A percentile compares a stretch with the other conserved stretches of the same genome.
Conservation (phyloP, 768 basidiomycete genomes). For the Boletus fagicola region DNA sequence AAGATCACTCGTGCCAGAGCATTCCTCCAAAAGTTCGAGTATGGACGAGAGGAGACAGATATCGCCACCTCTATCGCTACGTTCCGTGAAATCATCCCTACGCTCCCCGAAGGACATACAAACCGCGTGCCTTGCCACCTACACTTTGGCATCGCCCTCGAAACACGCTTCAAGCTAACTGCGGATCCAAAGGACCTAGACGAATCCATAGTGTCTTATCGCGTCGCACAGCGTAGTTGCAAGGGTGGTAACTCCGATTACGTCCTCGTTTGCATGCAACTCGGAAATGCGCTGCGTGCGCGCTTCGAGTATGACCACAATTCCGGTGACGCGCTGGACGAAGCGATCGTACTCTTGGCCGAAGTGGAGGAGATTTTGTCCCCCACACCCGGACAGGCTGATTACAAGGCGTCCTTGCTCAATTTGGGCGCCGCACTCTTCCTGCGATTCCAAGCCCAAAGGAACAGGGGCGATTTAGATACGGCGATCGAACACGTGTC, state of each 20-base stretch:
- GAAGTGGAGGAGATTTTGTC: constrained; percentile 19
- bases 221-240: constrained; percentile 11
- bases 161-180: constrained; percentile 11
- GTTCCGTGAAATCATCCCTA: constrained; percentile 14
- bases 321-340: constrained; percentile 20
- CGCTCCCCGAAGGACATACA: constrained; percentile 12
- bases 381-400: not conserved
- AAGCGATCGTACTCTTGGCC: constrained; percentile 22
- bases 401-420: constrained; percentile 7
- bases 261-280: constrained; percentile 10
- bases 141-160: constrained; percentile 20
- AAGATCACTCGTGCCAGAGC: constrained; percentile 17
- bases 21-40: constrained; percentile 10
- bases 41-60: constrained; percentile 7
- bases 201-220: constrained; percentile 21
- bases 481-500: constrained; percentile 13
- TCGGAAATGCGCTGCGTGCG: constrained; percentile 16
- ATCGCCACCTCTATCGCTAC: constrained; percentile 11
- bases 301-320: constrained; percentile 8
- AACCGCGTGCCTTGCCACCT: constrained; percentile 7
- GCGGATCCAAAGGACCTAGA: constrained; percentile 19
- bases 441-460: constrained; percentile 16
- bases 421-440: constrained; percentile 15
- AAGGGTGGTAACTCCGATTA: constrained; percentile 9
- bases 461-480: constrained; percentile 13